These are phyloP conservation scores for Phytophthora palmivora DNA, from an alignment of 352 stramenopile genomes.

Conservation along the genomic window DNA sequence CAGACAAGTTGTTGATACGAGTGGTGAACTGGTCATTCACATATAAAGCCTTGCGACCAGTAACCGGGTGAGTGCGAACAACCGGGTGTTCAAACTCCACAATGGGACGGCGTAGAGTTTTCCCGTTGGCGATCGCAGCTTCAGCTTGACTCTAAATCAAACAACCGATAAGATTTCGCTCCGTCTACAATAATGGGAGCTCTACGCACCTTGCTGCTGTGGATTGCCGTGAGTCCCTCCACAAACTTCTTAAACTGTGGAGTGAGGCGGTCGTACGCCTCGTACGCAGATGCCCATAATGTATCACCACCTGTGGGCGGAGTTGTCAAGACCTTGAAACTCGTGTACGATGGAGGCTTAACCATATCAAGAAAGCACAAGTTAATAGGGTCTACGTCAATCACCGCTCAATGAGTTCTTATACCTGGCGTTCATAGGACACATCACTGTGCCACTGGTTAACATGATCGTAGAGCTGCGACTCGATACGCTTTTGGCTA, in stretches of 20 bases:
- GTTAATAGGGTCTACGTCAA: no score
- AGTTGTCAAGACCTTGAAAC: constrained; percentile 36
- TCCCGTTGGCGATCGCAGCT: constrained; percentile 16
- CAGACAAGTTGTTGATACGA: constrained; percentile 46
- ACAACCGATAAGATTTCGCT: background rate
- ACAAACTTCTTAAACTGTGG: constrained; percentile 49
- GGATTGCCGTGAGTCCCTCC: constrained; percentile 49
- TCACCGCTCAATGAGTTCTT: no score
- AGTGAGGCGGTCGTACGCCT: constrained; percentile 60
- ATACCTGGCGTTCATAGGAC: constrained; percentile 43
- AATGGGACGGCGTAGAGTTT: constrained; percentile 36
- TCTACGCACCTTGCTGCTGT: constrained; percentile 47
- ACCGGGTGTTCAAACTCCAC: constrained; percentile 52
- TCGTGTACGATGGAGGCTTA: constrained; percentile 38
- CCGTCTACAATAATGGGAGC: no score
- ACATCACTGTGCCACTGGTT: constrained; percentile 52
- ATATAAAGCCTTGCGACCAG: constrained; percentile 38
- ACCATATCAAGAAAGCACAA: background rate
- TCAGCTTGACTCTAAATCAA: constrained; percentile 19
- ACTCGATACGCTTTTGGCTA: constrained; percentile 21
- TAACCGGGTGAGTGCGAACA: constrained; percentile 47
- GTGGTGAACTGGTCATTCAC: constrained; percentile 51
- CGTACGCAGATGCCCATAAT: constrained; percentile 50
- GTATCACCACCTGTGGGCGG: constrained; percentile 50
- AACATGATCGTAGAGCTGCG: constrained; percentile 25